Conservation (phyloP, 345 rosid genomes). For the Eucalyptus rudis region DNA sequence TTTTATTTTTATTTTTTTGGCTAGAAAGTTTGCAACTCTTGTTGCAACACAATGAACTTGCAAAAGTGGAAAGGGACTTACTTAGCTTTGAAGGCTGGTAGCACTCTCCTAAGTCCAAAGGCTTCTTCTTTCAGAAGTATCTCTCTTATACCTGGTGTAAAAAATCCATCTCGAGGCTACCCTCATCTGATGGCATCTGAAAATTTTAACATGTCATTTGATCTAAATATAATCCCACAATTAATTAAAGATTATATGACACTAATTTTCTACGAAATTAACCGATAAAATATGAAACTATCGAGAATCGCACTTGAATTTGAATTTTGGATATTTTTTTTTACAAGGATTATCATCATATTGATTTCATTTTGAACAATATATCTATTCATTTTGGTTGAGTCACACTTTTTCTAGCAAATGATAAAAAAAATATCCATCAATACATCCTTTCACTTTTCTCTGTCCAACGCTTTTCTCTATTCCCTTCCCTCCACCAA, state of each 20-base stretch:
- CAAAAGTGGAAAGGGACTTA: not conserved
- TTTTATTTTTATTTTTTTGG: not conserved
- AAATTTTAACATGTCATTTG: not conserved
- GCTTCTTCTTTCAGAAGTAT: not conserved
- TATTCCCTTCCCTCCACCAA: not conserved
- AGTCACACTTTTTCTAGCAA: not conserved
- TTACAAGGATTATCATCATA: not conserved
- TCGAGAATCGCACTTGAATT: not conserved
- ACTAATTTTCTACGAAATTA: not conserved
- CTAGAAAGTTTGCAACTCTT: not conserved
- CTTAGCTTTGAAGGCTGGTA: not conserved
- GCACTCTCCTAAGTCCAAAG: not conserved
- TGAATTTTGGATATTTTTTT: not conserved
- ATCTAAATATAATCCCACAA: not conserved
- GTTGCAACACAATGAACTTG: not conserved
- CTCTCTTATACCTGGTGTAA: not conserved
- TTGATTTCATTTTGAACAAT: not conserved
- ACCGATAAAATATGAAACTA: fast-evolving
- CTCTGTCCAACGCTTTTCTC: not conserved
- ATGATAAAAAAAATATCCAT: not conserved
- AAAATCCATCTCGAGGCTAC: not conserved
- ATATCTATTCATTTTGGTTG: not conserved
- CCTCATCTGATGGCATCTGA: not conserved
- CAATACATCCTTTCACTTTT: not conserved
- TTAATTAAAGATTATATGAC: not conserved